Evolutionary conservation across 495 filamentous ascomycete genomes (phyloP).

Genomic region (Penicillium malachiteum): DNA sequence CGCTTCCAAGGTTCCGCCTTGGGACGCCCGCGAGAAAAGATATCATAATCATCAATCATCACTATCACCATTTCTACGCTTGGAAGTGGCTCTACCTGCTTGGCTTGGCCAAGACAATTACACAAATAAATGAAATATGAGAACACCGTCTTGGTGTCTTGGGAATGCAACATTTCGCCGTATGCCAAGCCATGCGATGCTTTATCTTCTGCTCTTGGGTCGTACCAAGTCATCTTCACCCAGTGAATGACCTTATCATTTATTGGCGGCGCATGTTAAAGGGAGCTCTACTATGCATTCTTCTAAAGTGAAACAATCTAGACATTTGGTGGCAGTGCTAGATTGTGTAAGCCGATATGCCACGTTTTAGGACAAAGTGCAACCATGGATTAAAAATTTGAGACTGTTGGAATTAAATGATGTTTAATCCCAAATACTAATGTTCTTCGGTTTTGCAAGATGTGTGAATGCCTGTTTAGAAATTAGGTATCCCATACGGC

Average conservation of each 20-base stretch:
- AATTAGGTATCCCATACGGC: no score
- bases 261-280: background rate
- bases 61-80: background rate
- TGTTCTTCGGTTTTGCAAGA: no score
- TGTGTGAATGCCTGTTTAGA: no score
- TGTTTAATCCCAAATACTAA: no score
- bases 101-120: conserved; percentile 2
- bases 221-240: conserved; percentile 14
- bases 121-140: conserved; percentile 5
- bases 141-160: conserved; percentile 12
- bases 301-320: no score
- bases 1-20: background rate
- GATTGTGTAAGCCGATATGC: no score
- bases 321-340: background rate
- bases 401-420: no score
- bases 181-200: conserved; percentile 20
- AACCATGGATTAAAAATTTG: no score
- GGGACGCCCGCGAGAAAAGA: background rate
- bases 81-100: background rate
- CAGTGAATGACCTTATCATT: conserved; percentile 11
- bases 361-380: no score
- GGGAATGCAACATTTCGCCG: conserved; percentile 25
- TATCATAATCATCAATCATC: background rate
- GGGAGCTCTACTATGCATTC: background rate
- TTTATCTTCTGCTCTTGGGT: conserved; percentile 12